Base-by-base conservation (phyloP, 306 rosid species). In the Leucaena leucocephala region DNA sequence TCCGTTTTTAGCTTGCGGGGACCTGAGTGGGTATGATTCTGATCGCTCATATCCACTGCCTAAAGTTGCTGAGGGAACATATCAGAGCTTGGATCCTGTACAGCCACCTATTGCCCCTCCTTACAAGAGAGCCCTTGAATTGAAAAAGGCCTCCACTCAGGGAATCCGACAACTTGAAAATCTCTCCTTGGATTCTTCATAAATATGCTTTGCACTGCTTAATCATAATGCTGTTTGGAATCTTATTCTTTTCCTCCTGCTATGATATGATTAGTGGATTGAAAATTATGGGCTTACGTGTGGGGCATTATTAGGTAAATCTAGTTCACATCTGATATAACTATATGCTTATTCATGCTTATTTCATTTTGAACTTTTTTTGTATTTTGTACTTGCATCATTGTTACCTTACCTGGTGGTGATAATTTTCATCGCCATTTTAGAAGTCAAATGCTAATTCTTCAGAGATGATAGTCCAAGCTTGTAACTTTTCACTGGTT, bases 71-170 rank as follows among this genome's bases (percentile, higher is more conserved):
- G 87, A 86, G 62, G 91, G 91, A 81, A 74, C 84, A 71, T 91
- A 92, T 84, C 86, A 66, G 83, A 84, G 92, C 84, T 77, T 89
- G 87, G 94, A 87, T 79, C 89, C 90, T 13, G 88, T 90, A 65
- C 88, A 86, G 61, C 93, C 91, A 48, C 89, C 91, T n/a, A 82
- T 82, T 22, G 92, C 91, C 77, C 90, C 91, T 78, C 92, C 90
- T 27, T 90, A 86, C 74, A 88, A 88, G 87, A 83, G 92, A 83
- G 94, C 92, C 63, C 88, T 87, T 7, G 88, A 87, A 82, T 45
- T 90, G 76, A 87, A 85, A 88, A 90, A 88, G 83, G 87, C 89
- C 75, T 85, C 87, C 74, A 71, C 79, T 65, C 86, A 81, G 78
- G 97, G 94, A 77, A 74, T 82, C 75, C 78, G 87, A 79, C 94